phyloP scores from a whole-genome alignment of 768 basidiomycete genomes.

The Trametopsis cervina region DNA sequence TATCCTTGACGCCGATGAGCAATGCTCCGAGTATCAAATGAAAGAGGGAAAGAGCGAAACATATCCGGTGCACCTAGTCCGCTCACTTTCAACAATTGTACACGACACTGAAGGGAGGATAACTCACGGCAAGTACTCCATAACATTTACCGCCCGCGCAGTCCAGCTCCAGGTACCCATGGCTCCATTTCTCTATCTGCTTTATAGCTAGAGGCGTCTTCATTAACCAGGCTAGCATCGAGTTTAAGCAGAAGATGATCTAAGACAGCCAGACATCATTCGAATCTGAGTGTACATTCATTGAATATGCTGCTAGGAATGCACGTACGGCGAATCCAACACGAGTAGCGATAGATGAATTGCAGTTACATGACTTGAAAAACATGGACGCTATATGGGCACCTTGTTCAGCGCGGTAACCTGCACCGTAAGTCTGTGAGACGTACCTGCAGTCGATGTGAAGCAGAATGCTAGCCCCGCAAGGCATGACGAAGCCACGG shows the following conservation, averaged over 20 bases:
- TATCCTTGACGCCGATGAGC: slow-evolving; percentile 84
- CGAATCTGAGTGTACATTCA: no score
- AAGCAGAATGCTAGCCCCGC: slow-evolving; percentile 81
- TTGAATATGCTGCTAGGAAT: background rate
- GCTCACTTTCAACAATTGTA: slow-evolving; percentile 3
- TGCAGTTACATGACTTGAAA: slow-evolving; percentile 98
- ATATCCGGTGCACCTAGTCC: slow-evolving; percentile 83
- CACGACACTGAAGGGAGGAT: background rate
- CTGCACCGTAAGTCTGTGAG: background rate
- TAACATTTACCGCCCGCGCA: slow-evolving; percentile 92
- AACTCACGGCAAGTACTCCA: slow-evolving; percentile 84
- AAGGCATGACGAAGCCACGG: slow-evolving; percentile 78
- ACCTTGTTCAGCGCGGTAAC: background rate
- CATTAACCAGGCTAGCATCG: slow-evolving; percentile 96
- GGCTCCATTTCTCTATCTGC: slow-evolving; percentile 86
- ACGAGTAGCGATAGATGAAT: slow-evolving; percentile 95
- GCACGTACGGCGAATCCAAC: slow-evolving; percentile 83
- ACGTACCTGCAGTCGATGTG: slow-evolving; percentile 75
- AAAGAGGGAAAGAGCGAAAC: slow-evolving; percentile 88
- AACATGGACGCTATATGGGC: slow-evolving; percentile 76
- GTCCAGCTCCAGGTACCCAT: slow-evolving; percentile 98
- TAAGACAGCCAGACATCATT: no score
- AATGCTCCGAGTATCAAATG: slow-evolving; percentile 75
- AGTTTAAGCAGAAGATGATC: slow-evolving; percentile 95
- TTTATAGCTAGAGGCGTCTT: slow-evolving; percentile 83